A percentile compares a stretch with the other conserved stretches of the same genome.
Evolutionary conservation across 306 rosid genomes (phyloP).

Genomic region (Nissolia schottii): DNA sequence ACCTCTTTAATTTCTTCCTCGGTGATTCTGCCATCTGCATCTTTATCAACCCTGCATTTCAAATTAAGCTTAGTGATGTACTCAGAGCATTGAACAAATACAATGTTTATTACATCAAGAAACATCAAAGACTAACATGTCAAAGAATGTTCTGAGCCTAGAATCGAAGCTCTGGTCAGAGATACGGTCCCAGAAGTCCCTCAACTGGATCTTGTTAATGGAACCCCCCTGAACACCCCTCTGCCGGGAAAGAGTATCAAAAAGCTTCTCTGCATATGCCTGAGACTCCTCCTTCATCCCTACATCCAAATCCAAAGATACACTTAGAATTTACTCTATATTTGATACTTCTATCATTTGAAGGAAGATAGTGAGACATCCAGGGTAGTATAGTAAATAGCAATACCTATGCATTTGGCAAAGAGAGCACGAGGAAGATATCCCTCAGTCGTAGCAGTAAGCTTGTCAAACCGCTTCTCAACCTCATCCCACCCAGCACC

Average conservation of each 20-base stretch:
- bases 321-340: not conserved
- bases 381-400: not conserved
- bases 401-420: constrained; percentile 57
- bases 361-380: not conserved
- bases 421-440: constrained; percentile 49
- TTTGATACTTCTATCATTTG: not conserved
- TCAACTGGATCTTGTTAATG: constrained; percentile 50
- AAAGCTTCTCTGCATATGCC: constrained; percentile 57
- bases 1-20: constrained; percentile 65
- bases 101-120: not conserved
- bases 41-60: constrained; percentile 65
- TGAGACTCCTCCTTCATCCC: constrained; percentile 53
- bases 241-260: constrained; percentile 56
- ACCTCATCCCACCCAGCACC: constrained; percentile 48
- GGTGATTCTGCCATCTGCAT: constrained; percentile 69
- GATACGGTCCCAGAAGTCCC: constrained; percentile 59
- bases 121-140: constrained; percentile 42
- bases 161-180: constrained; percentile 62
- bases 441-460: constrained; percentile 45
- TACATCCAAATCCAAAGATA: constrained; percentile 20
- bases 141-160: constrained; percentile 67
- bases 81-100: constrained; percentile 1
- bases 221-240: constrained; percentile 40
- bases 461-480: constrained; percentile 40
- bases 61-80: constrained; percentile 3